Evolutionary conservation across 148 eudicot genomes (phyloP).

Genomic region (Rhododendron henanense): DNA sequence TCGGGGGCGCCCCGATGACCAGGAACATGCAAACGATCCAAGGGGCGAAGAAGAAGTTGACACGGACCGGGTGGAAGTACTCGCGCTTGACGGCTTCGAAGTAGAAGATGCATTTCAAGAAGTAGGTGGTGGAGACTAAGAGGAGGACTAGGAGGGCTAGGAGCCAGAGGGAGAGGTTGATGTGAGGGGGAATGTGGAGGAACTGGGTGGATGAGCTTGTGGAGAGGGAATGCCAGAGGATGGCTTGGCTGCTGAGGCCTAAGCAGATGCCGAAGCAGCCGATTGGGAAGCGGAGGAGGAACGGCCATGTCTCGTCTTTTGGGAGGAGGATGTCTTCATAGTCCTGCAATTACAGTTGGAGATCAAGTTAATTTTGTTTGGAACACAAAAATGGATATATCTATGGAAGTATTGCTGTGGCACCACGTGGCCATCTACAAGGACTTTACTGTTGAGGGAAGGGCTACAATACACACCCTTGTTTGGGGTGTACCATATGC

Average conservation of each 20-base stretch:
- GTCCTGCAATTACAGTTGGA: conserved; percentile 46
- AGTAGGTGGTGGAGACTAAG: conserved; percentile 48
- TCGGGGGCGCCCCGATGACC: conserved; percentile 62
- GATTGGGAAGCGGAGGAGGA: conserved; percentile 87
- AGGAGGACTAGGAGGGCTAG: conserved; percentile 47
- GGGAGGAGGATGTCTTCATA: conserved; percentile 87
- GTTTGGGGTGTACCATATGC: too few relatives aligned
- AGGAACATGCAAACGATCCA: conserved; percentile 89
- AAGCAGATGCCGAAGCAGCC: conserved; percentile 85
- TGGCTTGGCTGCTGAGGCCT: conserved; percentile 94
- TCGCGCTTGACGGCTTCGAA: conserved; percentile 90
- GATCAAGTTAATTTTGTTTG: background rate
- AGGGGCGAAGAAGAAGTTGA: conserved; percentile 97
- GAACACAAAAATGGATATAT: background rate
- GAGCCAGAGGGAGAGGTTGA: conserved; percentile 73
- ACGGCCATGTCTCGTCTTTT: conserved; percentile 87
- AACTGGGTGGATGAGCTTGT: conserved; percentile 56
- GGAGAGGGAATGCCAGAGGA: conserved; percentile 69
- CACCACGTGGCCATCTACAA: background rate
- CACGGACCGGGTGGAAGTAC: conserved; percentile 86
- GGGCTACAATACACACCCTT: too few relatives aligned
- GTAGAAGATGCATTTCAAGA: conserved; percentile 64
- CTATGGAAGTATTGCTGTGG: background rate
- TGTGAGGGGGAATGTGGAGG: conserved; percentile 59
- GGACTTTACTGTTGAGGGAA: background rate